A percentile compares a stretch with the other conserved stretches of the same genome.
These are phyloP conservation scores for Phytophthora colocasiae DNA, from an alignment of 352 stramenopile species.

Conservation along the genomic window DNA sequence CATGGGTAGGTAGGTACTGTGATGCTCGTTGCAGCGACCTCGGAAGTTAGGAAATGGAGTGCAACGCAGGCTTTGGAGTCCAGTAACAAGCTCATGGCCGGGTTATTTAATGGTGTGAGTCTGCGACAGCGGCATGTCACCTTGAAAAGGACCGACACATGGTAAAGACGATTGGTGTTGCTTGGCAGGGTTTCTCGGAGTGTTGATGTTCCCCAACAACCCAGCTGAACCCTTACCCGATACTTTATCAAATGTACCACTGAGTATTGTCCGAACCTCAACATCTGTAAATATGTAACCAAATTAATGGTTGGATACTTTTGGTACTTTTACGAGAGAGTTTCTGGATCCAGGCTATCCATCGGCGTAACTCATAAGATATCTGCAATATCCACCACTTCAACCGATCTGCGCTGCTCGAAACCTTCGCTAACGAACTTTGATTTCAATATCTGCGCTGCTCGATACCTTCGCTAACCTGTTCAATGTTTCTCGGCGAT, in stretches of 20 bases:
- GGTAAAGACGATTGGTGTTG: constrained; percentile 7
- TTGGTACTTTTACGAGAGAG: background rate
- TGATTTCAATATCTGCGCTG: no score
- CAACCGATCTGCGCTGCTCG: background rate
- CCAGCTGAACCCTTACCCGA: constrained; percentile 1
- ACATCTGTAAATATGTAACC: background rate
- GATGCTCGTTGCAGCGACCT: constrained; percentile 11
- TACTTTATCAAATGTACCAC: background rate
- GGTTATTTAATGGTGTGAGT: constrained; percentile 8
- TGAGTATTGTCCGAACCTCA: background rate
- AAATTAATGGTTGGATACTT: background rate
- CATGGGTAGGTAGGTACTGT: constrained; percentile 11
- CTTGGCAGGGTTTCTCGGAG: constrained; percentile 1
- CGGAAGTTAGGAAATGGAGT: constrained; percentile 36
- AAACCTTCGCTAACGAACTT: background rate
- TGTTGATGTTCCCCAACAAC: background rate
- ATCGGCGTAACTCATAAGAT: background rate
- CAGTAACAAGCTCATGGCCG: constrained; percentile 7
- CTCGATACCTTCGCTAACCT: background rate
- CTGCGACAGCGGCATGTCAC: constrained; percentile 28
- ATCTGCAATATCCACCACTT: constrained; percentile 8
- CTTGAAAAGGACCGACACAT: constrained; percentile 28
- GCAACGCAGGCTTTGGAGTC: background rate
- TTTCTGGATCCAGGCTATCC: constrained; percentile 5
- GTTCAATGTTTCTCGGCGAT: background rate